A percentile compares a stretch with the other conserved stretches of the same genome.
Evolutionary conservation across 768 basidiomycete genomes (phyloP).

Genomic region (Phylloporus arenicola): DNA sequence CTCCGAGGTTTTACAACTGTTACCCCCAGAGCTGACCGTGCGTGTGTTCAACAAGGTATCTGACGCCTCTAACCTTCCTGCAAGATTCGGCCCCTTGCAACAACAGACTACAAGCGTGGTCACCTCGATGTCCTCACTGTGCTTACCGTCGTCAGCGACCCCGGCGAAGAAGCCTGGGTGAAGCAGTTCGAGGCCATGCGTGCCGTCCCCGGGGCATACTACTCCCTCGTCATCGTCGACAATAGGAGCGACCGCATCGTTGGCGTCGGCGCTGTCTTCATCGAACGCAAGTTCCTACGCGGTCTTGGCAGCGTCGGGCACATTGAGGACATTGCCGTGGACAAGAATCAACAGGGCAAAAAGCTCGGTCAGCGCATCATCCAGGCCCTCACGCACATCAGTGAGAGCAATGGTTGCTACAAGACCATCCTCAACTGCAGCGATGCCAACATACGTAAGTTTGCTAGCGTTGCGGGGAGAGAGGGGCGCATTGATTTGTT

Average conservation of each 20-base stretch:
- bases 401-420: conserved; percentile 78
- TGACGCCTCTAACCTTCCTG: not conserved
- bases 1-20: conserved; percentile 47
- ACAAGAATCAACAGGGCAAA: conserved; percentile 82
- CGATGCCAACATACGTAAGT: conserved; percentile 86
- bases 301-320: conserved; percentile 86
- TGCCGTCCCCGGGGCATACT: conserved; percentile 63
- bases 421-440: conserved; percentile 98
- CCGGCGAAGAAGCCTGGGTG: conserved; percentile 62
- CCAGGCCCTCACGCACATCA: conserved; percentile 77
- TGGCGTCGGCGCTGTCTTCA: conserved; percentile 74
- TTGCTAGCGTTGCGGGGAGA: not conserved
- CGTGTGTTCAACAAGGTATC: not conserved
- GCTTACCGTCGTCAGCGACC: conserved; percentile 64
- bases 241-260: conserved; percentile 73
- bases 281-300: conserved; percentile 94
- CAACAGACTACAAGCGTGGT: conserved; percentile 74
- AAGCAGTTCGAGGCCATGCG: conserved; percentile 62
- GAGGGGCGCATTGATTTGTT: conserved; percentile 8
- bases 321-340: conserved; percentile 97
- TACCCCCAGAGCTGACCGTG: conserved; percentile 45
- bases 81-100: conserved; percentile 86
- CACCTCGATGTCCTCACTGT: conserved; percentile 79
- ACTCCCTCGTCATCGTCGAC: conserved; percentile 77
- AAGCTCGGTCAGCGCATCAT: conserved; percentile 88